A percentile compares a stretch with the other conserved stretches of the same genome.
Conservation (phyloP, 768 basidiomycete species). For the Paxillus ammoniavirescens region DNA sequence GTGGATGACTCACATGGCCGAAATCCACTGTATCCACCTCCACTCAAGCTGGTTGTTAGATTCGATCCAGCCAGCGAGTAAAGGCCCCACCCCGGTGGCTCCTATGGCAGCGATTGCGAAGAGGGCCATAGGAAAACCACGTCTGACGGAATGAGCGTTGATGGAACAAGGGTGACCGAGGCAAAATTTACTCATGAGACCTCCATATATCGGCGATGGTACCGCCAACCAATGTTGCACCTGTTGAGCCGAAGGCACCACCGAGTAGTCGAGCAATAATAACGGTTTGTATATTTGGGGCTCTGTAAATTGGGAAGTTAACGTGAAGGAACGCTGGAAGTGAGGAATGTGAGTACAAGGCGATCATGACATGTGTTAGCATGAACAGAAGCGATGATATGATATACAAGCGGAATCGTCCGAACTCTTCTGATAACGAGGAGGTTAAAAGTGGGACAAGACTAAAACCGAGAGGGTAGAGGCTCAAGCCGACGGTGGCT, state of each 20-base stretch:
- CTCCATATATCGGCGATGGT: constrained; percentile 71
- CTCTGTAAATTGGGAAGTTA: constrained; percentile 21
- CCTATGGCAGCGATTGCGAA: constrained; percentile 63
- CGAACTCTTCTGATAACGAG: constrained; percentile 73
- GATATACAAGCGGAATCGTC: constrained; percentile 59
- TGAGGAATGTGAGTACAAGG: constrained; percentile 13
- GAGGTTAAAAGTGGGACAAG: constrained; percentile 64
- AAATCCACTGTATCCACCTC: constrained; percentile 87
- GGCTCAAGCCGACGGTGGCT: constrained; percentile 47
- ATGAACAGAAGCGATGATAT: constrained; percentile 48
- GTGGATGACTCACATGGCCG: constrained; percentile 48
- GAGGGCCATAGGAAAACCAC: constrained; percentile 75
- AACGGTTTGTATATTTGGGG: constrained; percentile 57
- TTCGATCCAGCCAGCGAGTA: constrained; percentile 67
- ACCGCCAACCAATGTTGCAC: constrained; percentile 73
- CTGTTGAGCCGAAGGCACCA: constrained; percentile 67
- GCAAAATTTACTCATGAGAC: constrained; percentile 49
- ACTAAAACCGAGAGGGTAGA: constrained; percentile 62
- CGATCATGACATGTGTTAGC: constrained; percentile 45
- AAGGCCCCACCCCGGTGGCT: constrained; percentile 62
- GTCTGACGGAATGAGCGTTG: constrained; percentile 40
- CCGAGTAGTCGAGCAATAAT: constrained; percentile 62
- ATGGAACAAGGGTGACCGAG: background rate
- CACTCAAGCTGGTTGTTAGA: constrained; percentile 56
- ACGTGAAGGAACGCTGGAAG: background rate